A percentile compares a stretch with the other conserved stretches of the same genome.
Evolutionary conservation across 805 yeast species (phyloP).

Genomic region (Naumovozyma dairenensis): DNA sequence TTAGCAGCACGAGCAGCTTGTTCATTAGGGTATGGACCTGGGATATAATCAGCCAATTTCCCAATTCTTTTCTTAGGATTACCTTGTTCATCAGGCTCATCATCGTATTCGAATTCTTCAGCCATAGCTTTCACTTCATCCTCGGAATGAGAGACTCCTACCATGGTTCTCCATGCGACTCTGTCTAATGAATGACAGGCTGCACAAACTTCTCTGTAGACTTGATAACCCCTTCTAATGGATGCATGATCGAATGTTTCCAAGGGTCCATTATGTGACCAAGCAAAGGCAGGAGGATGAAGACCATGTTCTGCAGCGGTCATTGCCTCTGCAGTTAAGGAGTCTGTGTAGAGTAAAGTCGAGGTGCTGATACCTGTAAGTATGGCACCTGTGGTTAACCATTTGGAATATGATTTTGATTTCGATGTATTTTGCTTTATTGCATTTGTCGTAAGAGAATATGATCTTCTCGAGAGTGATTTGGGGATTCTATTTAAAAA

Average conservation of each 20-base stretch:
- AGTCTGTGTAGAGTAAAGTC: constrained; percentile 71
- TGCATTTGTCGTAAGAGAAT: constrained; percentile 1
- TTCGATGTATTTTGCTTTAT: background rate
- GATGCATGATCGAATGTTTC: constrained; percentile 89
- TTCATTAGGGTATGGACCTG: constrained; percentile 93
- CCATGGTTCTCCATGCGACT: constrained; percentile 97
- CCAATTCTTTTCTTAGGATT: constrained; percentile 97
- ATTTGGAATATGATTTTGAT: constrained; percentile 40
- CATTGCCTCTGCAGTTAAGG: constrained; percentile 87
- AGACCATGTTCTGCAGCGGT: constrained; percentile 98
- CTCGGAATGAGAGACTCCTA: constrained; percentile 91
- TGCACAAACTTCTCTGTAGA: constrained; percentile 97
- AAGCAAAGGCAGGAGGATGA: constrained; percentile 85
- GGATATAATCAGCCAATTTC: constrained; percentile 90
- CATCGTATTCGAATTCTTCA: constrained; percentile 95
- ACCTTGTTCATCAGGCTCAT: constrained; percentile 98
- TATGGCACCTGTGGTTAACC: constrained; percentile 46
- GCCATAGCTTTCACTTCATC: constrained; percentile 87
- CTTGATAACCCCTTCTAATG: constrained; percentile 98
- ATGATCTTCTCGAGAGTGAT: background rate
- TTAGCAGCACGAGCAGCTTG: constrained; percentile 99
- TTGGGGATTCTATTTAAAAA: too few species aligned
- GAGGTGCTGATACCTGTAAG: constrained; percentile 78
- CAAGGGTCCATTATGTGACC: constrained; percentile 93
- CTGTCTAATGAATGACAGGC: constrained; percentile 96